These are phyloP conservation scores for Ascocoryne sarcoides DNA, from an alignment of 2,329 filamentous ascomycete genomes.

Conservation along the genomic window DNA sequence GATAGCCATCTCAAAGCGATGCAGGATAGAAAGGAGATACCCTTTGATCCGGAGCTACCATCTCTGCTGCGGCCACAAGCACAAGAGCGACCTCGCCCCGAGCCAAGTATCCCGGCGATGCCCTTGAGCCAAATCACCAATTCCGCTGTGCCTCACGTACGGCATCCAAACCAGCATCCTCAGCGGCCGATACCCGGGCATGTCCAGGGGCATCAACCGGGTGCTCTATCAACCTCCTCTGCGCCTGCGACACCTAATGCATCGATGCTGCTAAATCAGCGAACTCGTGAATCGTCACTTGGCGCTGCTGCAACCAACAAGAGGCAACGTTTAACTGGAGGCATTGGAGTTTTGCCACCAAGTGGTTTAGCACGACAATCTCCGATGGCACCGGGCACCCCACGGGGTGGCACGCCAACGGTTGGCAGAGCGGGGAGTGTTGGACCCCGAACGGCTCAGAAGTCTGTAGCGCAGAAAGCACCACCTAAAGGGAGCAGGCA, in stretches of 20 bases:
- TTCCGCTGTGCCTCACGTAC: slow-evolving; percentile 16
- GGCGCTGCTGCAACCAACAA: slow-evolving; percentile 54
- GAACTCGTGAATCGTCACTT: slow-evolving; percentile 46
- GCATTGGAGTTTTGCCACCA: slow-evolving; percentile 39
- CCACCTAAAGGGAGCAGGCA: slow-evolving; percentile 27
- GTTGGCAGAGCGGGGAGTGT: slow-evolving; percentile 45
- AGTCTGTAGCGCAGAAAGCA: slow-evolving; percentile 28
- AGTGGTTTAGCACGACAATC: slow-evolving; percentile 54
- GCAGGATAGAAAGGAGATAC: slow-evolving; percentile 46
- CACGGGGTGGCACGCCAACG: slow-evolving; percentile 37
- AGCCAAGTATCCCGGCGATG: slow-evolving; percentile 12
- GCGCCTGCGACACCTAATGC: slow-evolving; percentile 53
- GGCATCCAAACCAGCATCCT: slow-evolving; percentile 24
- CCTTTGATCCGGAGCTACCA: slow-evolving; percentile 47
- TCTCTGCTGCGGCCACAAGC: slow-evolving; percentile 52
- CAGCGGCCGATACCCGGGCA: slow-evolving; percentile 14
- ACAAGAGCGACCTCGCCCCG: slow-evolving; percentile 27
- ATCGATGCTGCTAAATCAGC: slow-evolving; percentile 48
- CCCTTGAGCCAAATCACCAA: slow-evolving; percentile 21
- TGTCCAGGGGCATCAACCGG: slow-evolving; percentile 17
- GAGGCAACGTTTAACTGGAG: slow-evolving; percentile 35
- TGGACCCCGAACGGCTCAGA: slow-evolving; percentile 41
- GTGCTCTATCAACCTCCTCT: slow-evolving; percentile 32
- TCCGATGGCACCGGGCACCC: slow-evolving; percentile 54
- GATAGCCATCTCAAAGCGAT: slow-evolving; percentile 55